Percentiles rank a stretch among this genome's conserved stretches.
Evolutionary conservation across 2,329 filamentous ascomycete genomes (phyloP).

Genomic region (Dendryphion nanum): DNA sequence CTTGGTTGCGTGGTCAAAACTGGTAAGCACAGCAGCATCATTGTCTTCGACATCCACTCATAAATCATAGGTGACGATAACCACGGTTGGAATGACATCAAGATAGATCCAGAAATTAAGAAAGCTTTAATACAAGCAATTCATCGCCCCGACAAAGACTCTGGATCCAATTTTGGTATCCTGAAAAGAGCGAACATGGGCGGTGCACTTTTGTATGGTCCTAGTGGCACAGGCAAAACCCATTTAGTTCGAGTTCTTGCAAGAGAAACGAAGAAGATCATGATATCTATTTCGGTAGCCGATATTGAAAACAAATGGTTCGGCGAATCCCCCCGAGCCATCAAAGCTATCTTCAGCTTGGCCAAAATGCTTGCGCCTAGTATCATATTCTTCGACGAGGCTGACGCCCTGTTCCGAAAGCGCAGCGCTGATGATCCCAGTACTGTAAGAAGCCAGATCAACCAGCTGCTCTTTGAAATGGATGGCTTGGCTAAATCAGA

Average conservation of each 20-base stretch:
- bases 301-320: slow-evolving; percentile 98
- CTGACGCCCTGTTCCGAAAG: slow-evolving; percentile 69
- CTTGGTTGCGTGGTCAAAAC: neutral
- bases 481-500: slow-evolving; percentile 1
- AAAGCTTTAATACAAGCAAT: neutral
- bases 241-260: slow-evolving; percentile 95
- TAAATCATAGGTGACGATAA: neutral
- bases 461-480: slow-evolving; percentile 4
- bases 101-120: neutral
- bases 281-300: slow-evolving; percentile 92
- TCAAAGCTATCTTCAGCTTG: slow-evolving; percentile 96
- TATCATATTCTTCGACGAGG: slow-evolving; percentile 98
- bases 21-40: neutral
- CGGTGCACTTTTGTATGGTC: slow-evolving; percentile 88
- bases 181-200: slow-evolving; percentile 32
- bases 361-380: slow-evolving; percentile 91
- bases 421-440: neutral
- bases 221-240: slow-evolving; percentile 89
- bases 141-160: neutral
- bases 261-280: slow-evolving; percentile 92
- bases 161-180: neutral
- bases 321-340: slow-evolving; percentile 93
- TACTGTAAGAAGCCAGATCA: neutral
- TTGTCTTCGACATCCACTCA: neutral
- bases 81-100: neutral